Percentiles rank a stretch among this genome's conserved stretches.
Evolutionary conservation across 306 rosid species (phyloP).

Genomic region (Quercus wislizeni): DNA sequence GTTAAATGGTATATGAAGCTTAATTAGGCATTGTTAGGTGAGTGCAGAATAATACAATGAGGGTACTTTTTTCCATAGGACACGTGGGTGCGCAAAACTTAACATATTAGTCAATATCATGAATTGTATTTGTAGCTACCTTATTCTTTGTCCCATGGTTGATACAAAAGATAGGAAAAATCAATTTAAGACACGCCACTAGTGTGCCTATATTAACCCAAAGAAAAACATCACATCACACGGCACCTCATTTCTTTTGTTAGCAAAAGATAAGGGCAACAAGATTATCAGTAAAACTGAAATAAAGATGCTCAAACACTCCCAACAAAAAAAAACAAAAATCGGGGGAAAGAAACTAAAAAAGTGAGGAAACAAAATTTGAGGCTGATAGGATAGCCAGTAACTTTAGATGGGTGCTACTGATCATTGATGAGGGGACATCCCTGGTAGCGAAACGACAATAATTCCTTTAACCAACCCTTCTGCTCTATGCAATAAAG

Average conservation of each 20-base stretch:
- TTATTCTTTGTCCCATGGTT: constrained; percentile 13
- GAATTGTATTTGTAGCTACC: constrained; percentile 27
- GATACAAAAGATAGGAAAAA: neutral
- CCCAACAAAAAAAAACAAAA: neutral
- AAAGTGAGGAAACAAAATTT: constrained; percentile 22
- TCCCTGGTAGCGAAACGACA: constrained; percentile 43
- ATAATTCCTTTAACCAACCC: constrained; percentile 43
- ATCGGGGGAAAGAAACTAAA: neutral
- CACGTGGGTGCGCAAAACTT: constrained; percentile 3
- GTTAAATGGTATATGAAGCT: neutral
- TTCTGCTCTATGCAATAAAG: constrained; percentile 35
- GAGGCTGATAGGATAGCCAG: constrained; percentile 15
- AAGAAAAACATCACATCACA: constrained; percentile 16
- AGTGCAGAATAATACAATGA: neutral
- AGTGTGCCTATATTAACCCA: constrained; percentile 4
- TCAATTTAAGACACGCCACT: constrained; percentile 6
- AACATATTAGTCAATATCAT: constrained; percentile 33
- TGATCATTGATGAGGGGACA: constrained; percentile 29
- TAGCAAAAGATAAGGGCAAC: neutral
- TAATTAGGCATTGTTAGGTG: neutral
- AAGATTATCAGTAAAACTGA: neutral
- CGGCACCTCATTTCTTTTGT: neutral
- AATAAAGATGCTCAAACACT: too few species aligned
- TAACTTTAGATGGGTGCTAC: constrained; percentile 23
- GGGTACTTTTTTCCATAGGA: neutral